A percentile compares a stretch with the other conserved stretches of the same genome.
phyloP scores from a whole-genome alignment of 345 rosid genomes.

The Citrus sp. region DNA sequence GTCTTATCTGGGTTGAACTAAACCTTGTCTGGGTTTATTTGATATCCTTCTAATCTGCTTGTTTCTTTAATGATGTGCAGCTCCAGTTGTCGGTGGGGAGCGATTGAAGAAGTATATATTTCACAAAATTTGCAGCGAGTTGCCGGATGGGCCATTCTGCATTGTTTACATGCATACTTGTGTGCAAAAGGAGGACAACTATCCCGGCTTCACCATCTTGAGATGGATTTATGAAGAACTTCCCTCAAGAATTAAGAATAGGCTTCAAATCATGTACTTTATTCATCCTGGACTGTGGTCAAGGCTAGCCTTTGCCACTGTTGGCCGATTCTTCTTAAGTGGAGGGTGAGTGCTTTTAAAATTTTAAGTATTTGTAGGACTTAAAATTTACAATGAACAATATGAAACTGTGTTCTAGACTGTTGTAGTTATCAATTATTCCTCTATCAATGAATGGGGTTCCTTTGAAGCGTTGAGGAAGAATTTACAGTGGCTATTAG shows the following conservation, averaged over 20 bases:
- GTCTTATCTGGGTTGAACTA: neutral
- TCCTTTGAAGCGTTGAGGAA: neutral
- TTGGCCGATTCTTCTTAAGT: slow-evolving; percentile 87
- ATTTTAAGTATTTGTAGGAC: too few relatives aligned
- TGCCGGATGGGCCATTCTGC: slow-evolving; percentile 79
- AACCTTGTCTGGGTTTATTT: neutral
- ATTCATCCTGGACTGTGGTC: slow-evolving; percentile 90
- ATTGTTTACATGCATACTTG: slow-evolving; percentile 82
- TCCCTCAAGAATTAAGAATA: slow-evolving; percentile 62
- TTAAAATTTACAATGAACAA: neutral
- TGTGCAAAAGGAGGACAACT: slow-evolving; percentile 84
- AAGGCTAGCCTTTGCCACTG: slow-evolving; percentile 74
- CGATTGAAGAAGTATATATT: slow-evolving; percentile 75
- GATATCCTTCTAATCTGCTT: neutral
- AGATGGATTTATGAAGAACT: slow-evolving; percentile 96
- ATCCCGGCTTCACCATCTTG: slow-evolving; percentile 76
- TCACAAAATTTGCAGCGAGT: slow-evolving; percentile 65
- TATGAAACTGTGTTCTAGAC: neutral
- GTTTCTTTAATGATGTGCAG: slow-evolving; percentile 34
- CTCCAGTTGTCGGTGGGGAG: slow-evolving; percentile 78
- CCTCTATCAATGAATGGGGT: neutral
- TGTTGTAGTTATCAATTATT: neutral
- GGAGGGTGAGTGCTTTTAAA: slow-evolving; percentile 62
- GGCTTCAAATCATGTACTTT: slow-evolving; percentile 77
- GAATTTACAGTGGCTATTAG: neutral